Base-by-base conservation (phyloP, 371 early-diverging fungal species). In the Mortierella sp. region DNA sequence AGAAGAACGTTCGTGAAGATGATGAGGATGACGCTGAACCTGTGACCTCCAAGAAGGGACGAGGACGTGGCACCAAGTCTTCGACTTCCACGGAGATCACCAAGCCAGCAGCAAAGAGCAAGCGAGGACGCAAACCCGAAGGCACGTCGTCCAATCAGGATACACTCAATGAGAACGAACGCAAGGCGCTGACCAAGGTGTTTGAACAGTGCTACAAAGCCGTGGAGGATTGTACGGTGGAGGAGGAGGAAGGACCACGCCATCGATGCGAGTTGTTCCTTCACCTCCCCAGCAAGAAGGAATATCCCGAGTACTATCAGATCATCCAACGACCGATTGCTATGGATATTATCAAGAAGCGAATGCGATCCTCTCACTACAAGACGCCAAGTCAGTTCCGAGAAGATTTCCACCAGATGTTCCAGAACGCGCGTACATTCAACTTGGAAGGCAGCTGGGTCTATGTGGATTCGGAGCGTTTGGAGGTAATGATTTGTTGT, bases 261-360 rank as follows among this genome's bases (percentile, higher is more conserved):
- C 83, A 80, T 53, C 84, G 90, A 47, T 80, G 86, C 56, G 86
- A 86, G 27, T 69, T 94, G 39, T 95, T 95, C 67, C 68, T 88
- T 79, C 91, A 91, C 49, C 72, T 95, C 39, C 94, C 93, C 12
- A 87, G 87, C 76, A 87, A 86, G 64, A 81, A 83, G 52, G 86
- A 88, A 42, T 95, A 94, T 64, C 95, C 97, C 0, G 84, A 91
- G 51, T 96, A 96, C 73, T 96, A 96, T 78, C 79, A 85, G 54
- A 82, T 93, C 72, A 97, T 97, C 72, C 81, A 84, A 47, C 83
- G 84, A n/a, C 97, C 96, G 7, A 95, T 97, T 45, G 87, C 93
- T 13, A 84, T 94, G 86, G 84, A 85, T 28, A 82, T 87, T 61
- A 90, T 93, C 73, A 86, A 88, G 65, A 84, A 83, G 61, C 80